A percentile compares a stretch with the other conserved stretches of the same genome.
Evolutionary conservation across 148 eudicot species (phyloP).

Genomic region (Cornus suecica): DNA sequence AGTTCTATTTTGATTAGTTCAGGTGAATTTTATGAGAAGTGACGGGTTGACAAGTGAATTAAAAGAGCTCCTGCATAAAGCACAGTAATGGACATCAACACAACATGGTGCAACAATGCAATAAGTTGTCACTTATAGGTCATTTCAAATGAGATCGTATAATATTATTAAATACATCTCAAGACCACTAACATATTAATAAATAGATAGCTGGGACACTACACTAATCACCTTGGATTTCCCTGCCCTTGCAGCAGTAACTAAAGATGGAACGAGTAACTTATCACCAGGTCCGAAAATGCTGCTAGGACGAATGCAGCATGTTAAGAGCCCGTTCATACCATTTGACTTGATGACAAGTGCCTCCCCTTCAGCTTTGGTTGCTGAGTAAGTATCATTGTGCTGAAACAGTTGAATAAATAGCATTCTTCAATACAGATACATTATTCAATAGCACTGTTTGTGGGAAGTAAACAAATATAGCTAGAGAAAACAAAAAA

Average conservation of each 20-base stretch:
- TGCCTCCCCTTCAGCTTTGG: conserved; percentile 94
- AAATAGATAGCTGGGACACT: neutral
- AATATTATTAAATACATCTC: neutral
- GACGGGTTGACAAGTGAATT: neutral
- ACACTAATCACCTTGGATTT: conserved; percentile 64
- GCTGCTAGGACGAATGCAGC: conserved; percentile 93
- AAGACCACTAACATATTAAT: neutral
- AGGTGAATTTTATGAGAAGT: neutral
- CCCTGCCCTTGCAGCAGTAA: conserved; percentile 91
- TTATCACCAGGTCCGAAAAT: conserved; percentile 97
- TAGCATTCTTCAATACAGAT: neutral
- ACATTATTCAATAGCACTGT: too few relatives aligned
- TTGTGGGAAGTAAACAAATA: too few relatives aligned
- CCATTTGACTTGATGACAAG: conserved; percentile 86
- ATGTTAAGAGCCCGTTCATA: conserved; percentile 77
- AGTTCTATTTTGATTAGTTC: too few relatives aligned
- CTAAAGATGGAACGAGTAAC: conserved; percentile 86
- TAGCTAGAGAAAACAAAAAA: neutral
- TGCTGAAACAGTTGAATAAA: conserved; percentile 45
- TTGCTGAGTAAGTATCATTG: conserved; percentile 85
- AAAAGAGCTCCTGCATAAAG: neutral
- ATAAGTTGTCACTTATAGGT: neutral
- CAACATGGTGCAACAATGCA: neutral
- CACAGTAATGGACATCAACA: neutral
- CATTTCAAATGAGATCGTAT: neutral